These are phyloP conservation scores for Cyberlindnera xishuangbannaensis DNA, from an alignment of 805 yeast genomes.

Conservation along the genomic window DNA sequence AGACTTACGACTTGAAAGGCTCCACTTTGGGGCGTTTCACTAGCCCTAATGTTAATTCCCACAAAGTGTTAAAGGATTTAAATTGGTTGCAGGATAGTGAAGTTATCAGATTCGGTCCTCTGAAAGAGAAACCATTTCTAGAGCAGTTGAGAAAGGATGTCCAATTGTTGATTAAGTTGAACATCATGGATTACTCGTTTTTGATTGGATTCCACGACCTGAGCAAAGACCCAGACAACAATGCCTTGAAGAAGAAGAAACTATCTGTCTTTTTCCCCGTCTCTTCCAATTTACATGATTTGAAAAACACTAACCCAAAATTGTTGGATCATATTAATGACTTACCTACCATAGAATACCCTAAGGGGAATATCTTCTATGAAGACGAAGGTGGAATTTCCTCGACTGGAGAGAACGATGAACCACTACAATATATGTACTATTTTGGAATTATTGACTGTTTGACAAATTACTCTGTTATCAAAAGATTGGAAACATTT, in stretches of 20 bases:
- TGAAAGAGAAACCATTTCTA: slow-evolving; percentile 51
- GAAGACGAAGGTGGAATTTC: slow-evolving; percentile 81
- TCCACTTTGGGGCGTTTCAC: slow-evolving; percentile 79
- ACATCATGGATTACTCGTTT: slow-evolving; percentile 94
- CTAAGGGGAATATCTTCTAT: slow-evolving; percentile 55
- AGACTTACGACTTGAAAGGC: slow-evolving; percentile 88
- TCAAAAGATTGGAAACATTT: slow-evolving; percentile 78
- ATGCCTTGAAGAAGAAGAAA: slow-evolving; percentile 28
- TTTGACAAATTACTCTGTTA: slow-evolving; percentile 69
- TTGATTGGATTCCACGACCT: slow-evolving; percentile 84
- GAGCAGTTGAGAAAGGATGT: slow-evolving; percentile 76
- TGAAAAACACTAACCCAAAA: slow-evolving; percentile 42
- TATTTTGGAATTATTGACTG: slow-evolving; percentile 94
- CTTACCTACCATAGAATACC: slow-evolving; percentile 38
- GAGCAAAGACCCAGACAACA: slow-evolving; percentile 44
- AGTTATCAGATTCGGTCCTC: slow-evolving; percentile 69
- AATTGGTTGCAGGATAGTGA: slow-evolving; percentile 75
- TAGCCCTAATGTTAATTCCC: slow-evolving; percentile 27
- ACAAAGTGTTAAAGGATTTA: slow-evolving; percentile 70
- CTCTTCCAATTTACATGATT: slow-evolving; percentile 22
- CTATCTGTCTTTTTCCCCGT: slow-evolving; percentile 30
- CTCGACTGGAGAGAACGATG: slow-evolving; percentile 54
- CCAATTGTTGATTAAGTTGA: slow-evolving; percentile 58
- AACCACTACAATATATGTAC: slow-evolving; percentile 64
- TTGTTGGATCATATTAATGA: slow-evolving; percentile 36